A percentile compares a stretch with the other conserved stretches of the same genome.
Conservation (phyloP, 2,329 filamentous ascomycete species). For the Bertia moriformis region DNA sequence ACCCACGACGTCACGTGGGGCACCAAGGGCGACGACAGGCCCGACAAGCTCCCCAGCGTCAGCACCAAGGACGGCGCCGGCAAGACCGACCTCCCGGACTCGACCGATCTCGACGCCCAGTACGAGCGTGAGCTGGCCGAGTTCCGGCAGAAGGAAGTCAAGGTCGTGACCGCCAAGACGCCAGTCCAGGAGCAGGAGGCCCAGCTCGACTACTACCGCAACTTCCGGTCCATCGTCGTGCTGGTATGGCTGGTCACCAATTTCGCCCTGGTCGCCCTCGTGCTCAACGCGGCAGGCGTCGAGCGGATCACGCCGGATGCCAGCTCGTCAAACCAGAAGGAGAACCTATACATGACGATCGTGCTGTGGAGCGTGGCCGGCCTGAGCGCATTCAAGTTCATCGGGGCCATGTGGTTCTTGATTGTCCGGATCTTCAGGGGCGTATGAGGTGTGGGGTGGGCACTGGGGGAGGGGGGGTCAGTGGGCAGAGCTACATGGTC, state of each 20-base stretch:
- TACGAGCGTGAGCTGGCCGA: constrained; percentile 72
- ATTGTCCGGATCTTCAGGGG: constrained; percentile 73
- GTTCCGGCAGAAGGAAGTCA: constrained; percentile 61
- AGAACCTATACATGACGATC: constrained; percentile 66
- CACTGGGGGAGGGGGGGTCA: too few relatives aligned
- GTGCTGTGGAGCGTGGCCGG: constrained; percentile 81
- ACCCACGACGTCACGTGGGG: constrained; percentile 97
- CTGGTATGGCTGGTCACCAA: constrained; percentile 95
- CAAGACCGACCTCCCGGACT: constrained; percentile 90
- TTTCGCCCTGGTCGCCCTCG: constrained; percentile 71
- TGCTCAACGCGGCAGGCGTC: constrained; percentile 73
- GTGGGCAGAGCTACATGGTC: too few relatives aligned
- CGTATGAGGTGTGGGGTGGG: too few relatives aligned
- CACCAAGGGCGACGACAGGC: constrained; percentile 93
- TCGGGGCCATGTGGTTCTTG: constrained; percentile 84
- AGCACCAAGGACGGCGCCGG: constrained; percentile 77
- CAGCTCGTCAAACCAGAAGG: constrained; percentile 21
- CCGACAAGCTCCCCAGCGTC: constrained; percentile 76
- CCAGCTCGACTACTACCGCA: constrained; percentile 85
- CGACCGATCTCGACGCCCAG: constrained; percentile 85
- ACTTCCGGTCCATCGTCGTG: constrained; percentile 82
- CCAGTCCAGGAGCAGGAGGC: constrained; percentile 54
- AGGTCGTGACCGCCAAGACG: constrained; percentile 48
- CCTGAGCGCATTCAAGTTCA: constrained; percentile 71
- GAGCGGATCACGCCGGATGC: constrained; percentile 42